Evolutionary conservation across 805 yeast species (phyloP).

Genomic region (Starmera pachycereana): DNA sequence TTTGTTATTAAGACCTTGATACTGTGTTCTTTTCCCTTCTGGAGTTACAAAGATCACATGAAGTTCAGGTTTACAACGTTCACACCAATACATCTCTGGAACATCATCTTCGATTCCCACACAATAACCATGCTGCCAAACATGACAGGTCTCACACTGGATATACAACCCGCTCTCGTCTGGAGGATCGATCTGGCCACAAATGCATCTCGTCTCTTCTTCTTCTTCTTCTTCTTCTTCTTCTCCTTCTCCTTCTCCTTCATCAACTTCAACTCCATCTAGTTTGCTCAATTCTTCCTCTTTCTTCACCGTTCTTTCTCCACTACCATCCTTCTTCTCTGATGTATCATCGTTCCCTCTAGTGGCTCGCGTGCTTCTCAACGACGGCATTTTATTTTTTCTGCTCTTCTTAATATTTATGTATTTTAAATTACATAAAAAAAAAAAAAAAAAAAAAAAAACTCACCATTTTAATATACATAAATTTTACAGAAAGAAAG

Average conservation of each 20-base stretch:
- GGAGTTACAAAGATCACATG: constrained; percentile 47
- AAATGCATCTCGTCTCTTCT: constrained; percentile 35
- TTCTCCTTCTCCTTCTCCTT: constrained; percentile 12
- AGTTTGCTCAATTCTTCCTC: too few species aligned
- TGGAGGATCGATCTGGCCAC: constrained; percentile 33
- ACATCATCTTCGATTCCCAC: constrained; percentile 74
- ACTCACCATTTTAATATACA: too few species aligned
- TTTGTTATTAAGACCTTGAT: constrained; percentile 14
- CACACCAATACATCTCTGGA: constrained; percentile 96
- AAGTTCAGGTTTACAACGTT: constrained; percentile 75
- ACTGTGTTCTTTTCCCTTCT: constrained; percentile 37
- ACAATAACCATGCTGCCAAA: constrained; percentile 97
- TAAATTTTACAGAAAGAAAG: too few species aligned
- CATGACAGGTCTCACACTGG: constrained; percentile 85
- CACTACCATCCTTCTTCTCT: background rate
- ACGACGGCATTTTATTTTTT: too few species aligned
- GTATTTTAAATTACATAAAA: too few species aligned
- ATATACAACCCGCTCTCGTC: constrained; percentile 55
- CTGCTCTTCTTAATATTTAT: too few species aligned
- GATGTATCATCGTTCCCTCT: background rate
- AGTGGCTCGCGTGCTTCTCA: background rate
- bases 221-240: constrained; percentile 29
- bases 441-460: too few species aligned
- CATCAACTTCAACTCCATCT: background rate
- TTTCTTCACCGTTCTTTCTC: background rate